These are phyloP conservation scores for Theileria orientalis DNA, from an alignment of 169 alveolate genomes.

Conservation along the genomic window DNA sequence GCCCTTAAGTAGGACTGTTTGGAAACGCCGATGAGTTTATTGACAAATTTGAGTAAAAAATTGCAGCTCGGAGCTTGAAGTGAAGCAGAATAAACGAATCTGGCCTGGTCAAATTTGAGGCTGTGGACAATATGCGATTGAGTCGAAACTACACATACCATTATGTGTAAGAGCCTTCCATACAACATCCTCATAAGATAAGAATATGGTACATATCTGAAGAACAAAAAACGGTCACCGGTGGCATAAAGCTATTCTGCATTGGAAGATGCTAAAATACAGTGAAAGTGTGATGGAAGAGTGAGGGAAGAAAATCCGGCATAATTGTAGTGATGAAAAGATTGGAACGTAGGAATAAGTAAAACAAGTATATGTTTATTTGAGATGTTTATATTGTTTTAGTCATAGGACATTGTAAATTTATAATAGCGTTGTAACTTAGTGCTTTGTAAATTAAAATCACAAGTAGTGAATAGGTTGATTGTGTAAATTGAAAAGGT, in stretches of 20 bases:
- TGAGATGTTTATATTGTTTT: background rate
- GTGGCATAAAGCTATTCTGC: too few relatives aligned
- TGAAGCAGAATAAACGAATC: background rate
- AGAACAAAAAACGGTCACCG: too few relatives aligned
- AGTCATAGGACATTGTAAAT: background rate
- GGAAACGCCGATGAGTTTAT: conserved; percentile 15
- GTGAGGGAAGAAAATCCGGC: too few relatives aligned
- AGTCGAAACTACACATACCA: background rate
- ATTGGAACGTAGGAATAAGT: too few relatives aligned
- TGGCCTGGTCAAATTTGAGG: background rate
- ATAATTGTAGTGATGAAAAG: too few relatives aligned
- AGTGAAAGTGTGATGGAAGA: too few relatives aligned
- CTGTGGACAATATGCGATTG: background rate
- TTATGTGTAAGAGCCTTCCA: background rate
- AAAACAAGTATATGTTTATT: too few relatives aligned
- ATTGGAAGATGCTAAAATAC: too few relatives aligned
- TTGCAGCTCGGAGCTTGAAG: background rate
- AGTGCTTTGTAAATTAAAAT: too few relatives aligned
- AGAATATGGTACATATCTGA: too few relatives aligned
- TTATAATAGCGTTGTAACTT: background rate
- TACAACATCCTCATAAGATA: background rate
- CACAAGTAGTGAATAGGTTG: too few relatives aligned
- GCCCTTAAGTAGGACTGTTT: conserved; percentile 6
- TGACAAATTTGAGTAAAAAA: background rate
- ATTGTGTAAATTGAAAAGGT: too few relatives aligned